Conservation (phyloP, 768 basidiomycete species). For the Lentinula sp. region DNA sequence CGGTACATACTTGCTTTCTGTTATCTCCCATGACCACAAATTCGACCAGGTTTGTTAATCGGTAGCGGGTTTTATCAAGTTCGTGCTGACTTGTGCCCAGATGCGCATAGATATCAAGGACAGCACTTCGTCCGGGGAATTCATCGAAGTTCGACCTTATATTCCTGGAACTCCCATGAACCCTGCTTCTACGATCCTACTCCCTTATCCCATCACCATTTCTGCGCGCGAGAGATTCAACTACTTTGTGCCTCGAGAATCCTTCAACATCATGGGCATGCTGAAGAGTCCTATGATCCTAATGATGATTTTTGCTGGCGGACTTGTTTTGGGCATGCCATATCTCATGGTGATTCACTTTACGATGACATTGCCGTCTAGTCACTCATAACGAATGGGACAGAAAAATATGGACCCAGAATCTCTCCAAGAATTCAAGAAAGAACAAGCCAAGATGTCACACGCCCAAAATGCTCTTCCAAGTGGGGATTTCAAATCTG, state of each 20-base stretch:
- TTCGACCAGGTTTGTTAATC: conserved; percentile 61
- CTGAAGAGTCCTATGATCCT: conserved; percentile 83
- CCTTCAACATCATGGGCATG: conserved; percentile 72
- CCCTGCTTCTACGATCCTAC: conserved; percentile 44
- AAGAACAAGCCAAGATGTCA: conserved; percentile 52
- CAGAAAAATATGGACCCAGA: conserved; percentile 78
- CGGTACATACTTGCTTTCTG: conserved; percentile 66
- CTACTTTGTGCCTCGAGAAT: conserved; percentile 65
- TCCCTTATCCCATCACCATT: conserved; percentile 59
- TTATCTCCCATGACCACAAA: conserved; percentile 55
- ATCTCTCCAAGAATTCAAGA: conserved; percentile 56
- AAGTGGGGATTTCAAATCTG: conserved; percentile 51
- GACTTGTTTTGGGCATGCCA: conserved; percentile 67
- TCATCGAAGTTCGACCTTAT: conserved; percentile 54
- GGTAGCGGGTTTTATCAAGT: too few species aligned
- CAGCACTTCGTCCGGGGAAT: conserved; percentile 19
- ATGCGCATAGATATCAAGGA: conserved; percentile 61
- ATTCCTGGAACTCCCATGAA: conserved; percentile 63
- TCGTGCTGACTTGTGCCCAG: conserved; percentile 27
- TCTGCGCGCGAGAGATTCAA: conserved; percentile 46
- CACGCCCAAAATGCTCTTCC: conserved; percentile 50
- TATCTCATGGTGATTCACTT: conserved; percentile 57
- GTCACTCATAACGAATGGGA: conserved; percentile 8
- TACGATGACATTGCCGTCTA: background rate
- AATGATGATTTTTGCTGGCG: conserved; percentile 62